A percentile compares a stretch with the other conserved stretches of the same genome.
Conservation (phyloP, 768 basidiomycete species). For the Mycena olivaceomarginata region DNA sequence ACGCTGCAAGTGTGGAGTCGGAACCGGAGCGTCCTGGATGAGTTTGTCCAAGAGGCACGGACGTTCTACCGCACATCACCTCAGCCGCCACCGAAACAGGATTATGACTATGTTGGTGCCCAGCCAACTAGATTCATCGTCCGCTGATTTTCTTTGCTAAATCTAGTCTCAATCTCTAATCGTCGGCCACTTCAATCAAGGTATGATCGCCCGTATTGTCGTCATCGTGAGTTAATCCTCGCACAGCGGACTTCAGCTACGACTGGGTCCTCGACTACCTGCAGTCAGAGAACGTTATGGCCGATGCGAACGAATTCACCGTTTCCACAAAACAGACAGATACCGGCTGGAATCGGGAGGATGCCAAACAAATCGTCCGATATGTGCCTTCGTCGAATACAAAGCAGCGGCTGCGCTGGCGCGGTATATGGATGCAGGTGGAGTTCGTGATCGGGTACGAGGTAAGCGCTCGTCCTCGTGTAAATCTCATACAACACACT, state of each 20-base stretch:
- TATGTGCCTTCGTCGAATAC: slow-evolving; percentile 43
- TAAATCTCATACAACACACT: background rate
- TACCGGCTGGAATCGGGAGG: slow-evolving; percentile 46
- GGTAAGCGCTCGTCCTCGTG: background rate
- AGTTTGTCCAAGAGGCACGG: slow-evolving; percentile 45
- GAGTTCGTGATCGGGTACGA: slow-evolving; percentile 43
- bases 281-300: slow-evolving; percentile 49
- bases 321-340: slow-evolving; percentile 47
- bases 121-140: background rate
- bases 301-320: slow-evolving; percentile 46
- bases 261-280: slow-evolving; percentile 54
- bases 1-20: slow-evolving; percentile 46
- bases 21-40: slow-evolving; percentile 43
- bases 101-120: slow-evolving; percentile 39
- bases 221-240: background rate
- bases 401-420: slow-evolving; percentile 42
- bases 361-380: slow-evolving; percentile 41
- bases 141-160: background rate
- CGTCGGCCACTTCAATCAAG: slow-evolving; percentile 49
- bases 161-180: slow-evolving; percentile 47
- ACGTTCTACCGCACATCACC: slow-evolving; percentile 33
- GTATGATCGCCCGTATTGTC: background rate
- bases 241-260: slow-evolving; percentile 47
- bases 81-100: slow-evolving; percentile 39
- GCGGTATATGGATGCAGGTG: slow-evolving; percentile 44